These are phyloP conservation scores for Hemisphaericaspora subhashii DNA, from an alignment of 1,139 yeast species.

Conservation along the genomic window DNA sequence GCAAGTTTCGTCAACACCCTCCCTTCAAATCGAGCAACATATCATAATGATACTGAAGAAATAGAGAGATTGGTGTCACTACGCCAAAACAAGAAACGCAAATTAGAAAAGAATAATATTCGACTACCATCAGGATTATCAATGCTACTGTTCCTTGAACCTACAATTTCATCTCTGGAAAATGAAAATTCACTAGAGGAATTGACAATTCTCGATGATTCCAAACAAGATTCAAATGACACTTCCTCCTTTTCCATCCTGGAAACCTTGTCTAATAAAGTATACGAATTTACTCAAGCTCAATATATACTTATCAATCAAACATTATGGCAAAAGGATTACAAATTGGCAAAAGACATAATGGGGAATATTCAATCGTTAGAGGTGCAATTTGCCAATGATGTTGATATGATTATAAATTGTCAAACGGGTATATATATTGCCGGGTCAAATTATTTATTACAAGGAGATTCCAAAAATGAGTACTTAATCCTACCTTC, in stretches of 20 bases:
- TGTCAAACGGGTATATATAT: slow-evolving; percentile 10
- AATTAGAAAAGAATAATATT: not conserved
- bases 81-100: slow-evolving; percentile 6
- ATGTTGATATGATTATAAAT: slow-evolving; percentile 12
- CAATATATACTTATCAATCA: slow-evolving; percentile 10
- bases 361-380: slow-evolving; percentile 2
- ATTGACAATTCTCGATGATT: not conserved
- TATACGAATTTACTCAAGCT: slow-evolving; percentile 2
- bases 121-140: slow-evolving; percentile 11
- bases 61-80: slow-evolving; percentile 6
- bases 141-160: slow-evolving; percentile 10
- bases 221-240: not conserved
- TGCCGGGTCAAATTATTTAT: slow-evolving; percentile 7
- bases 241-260: slow-evolving; percentile 1
- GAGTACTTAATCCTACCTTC: slow-evolving; percentile 8
- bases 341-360: slow-evolving; percentile 4
- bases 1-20: not conserved
- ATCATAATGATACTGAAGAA: slow-evolving; percentile 12
- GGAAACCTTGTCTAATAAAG: not conserved
- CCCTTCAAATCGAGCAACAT: slow-evolving; percentile 10
- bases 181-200: not conserved
- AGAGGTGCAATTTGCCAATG: slow-evolving; percentile 9
- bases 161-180: not conserved
- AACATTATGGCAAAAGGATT: slow-evolving; percentile 9
- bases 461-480: slow-evolving; percentile 9